These are phyloP conservation scores for Chalciporus sphaerocephalus DNA, from an alignment of 768 basidiomycete genomes.

Conservation along the genomic window DNA sequence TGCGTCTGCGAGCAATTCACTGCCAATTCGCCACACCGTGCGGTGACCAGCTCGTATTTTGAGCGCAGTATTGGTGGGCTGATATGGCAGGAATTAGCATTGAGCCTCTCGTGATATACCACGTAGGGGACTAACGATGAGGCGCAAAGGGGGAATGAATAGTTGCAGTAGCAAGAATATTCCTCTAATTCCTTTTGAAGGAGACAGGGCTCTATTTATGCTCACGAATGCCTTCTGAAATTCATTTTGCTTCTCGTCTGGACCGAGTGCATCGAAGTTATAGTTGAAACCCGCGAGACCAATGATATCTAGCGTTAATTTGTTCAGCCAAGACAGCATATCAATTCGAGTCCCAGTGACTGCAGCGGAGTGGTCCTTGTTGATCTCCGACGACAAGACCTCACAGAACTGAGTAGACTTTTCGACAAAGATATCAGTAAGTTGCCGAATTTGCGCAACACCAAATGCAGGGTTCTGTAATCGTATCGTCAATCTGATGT, in stretches of 20 bases:
- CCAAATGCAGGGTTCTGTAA: slow-evolving; percentile 66
- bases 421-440: slow-evolving; percentile 53
- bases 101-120: not conserved
- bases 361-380: slow-evolving; percentile 19
- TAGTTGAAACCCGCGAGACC: too few species aligned
- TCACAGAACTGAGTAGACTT: slow-evolving; percentile 55
- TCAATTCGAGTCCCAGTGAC: slow-evolving; percentile 24
- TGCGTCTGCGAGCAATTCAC: slow-evolving; percentile 46
- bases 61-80: slow-evolving; percentile 24
- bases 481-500: not conserved
- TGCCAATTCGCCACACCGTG: slow-evolving; percentile 49
- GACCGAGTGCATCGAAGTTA: too few species aligned
- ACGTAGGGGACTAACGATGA: slow-evolving; percentile 38
- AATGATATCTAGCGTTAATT: too few species aligned
- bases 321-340: slow-evolving; percentile 31
- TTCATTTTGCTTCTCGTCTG: slow-evolving; percentile 27
- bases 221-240: slow-evolving; percentile 32
- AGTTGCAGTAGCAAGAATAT: slow-evolving; percentile 31
- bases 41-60: slow-evolving; percentile 27
- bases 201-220: slow-evolving; percentile 25
- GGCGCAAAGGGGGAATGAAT: slow-evolving; percentile 35
- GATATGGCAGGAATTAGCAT: not conserved
- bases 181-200: slow-evolving; percentile 2
- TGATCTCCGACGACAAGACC: slow-evolving; percentile 37
- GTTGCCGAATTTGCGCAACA: slow-evolving; percentile 49